phyloP scores from a whole-genome alignment of 2,329 filamentous ascomycete species.

The Colletotrichum brevisporum region DNA sequence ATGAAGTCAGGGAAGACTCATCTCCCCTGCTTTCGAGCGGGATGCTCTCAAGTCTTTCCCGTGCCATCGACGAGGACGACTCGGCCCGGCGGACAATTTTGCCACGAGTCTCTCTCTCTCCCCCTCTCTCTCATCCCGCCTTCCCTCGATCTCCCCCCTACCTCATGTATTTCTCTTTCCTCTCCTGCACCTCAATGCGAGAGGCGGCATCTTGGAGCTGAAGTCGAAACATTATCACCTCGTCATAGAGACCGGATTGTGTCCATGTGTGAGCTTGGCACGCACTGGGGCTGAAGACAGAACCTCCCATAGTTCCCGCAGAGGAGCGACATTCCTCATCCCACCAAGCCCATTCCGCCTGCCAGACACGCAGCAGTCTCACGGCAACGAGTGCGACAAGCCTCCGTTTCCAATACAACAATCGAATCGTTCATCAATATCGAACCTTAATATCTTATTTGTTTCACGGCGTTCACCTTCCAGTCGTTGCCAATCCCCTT shows the following conservation, averaged over 20 bases:
- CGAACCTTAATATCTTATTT: slow-evolving; percentile 7
- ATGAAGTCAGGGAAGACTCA: slow-evolving; percentile 12
- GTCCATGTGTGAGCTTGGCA: slow-evolving; percentile 11
- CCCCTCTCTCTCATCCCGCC: background rate
- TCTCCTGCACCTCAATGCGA: slow-evolving; percentile 13
- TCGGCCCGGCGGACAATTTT: slow-evolving; percentile 21
- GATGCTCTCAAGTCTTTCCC: background rate
- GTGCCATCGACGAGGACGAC: slow-evolving; percentile 3
- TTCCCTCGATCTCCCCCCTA: slow-evolving; percentile 2
- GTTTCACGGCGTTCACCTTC: slow-evolving; percentile 19
- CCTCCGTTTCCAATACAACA: background rate
- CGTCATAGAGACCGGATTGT: background rate
- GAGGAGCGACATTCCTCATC: slow-evolving; percentile 35
- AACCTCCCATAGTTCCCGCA: slow-evolving; percentile 4
- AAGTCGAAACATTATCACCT: background rate
- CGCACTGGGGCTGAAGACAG: slow-evolving; percentile 28
- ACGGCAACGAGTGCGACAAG: slow-evolving; percentile 26
- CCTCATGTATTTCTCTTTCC: slow-evolving; percentile 3
- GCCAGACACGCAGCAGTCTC: slow-evolving; percentile 34
- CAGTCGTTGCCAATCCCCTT: slow-evolving; percentile 12
- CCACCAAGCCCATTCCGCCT: slow-evolving; percentile 24
- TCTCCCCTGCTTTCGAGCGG: slow-evolving; percentile 13
- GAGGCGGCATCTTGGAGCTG: slow-evolving; percentile 1
- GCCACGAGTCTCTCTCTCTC: slow-evolving; percentile 19
- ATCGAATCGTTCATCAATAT: background rate